Evolutionary conservation across 352 stramenopile species (phyloP), one percentile per base, ranked within the genome.

Genomic region (Phytopythium ostracodes): DNA sequence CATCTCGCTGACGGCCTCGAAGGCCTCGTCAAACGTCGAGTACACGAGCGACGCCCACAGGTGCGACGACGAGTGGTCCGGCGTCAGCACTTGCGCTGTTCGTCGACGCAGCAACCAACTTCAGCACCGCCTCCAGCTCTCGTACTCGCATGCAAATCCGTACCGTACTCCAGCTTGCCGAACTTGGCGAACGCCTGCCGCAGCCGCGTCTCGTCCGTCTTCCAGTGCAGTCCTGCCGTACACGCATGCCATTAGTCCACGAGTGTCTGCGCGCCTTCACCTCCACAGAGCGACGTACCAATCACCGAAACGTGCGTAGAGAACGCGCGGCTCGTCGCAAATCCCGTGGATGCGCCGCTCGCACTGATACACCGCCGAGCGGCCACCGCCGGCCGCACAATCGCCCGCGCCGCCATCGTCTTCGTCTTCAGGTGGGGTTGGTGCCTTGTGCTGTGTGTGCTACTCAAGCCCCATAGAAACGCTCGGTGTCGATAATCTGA

Each of bases 191-290:
- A 92, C 25, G 76, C 76, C 56, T 89, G 49, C 8, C 73, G 79
- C 59, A 93, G 62, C 29, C 78, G 79, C 60, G 73, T 83, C 65
- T 91, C 77, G 59, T 93, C 84, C 50, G 84, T 93, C 76, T 90
- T 92, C 83, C 77, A 89, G 70, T 92, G 83, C 58, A 92, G 67
- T 60, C 83, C 83, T 92, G 56, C 24, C 4, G 33, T 17, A 27
- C 4, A 33, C 4, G 29, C 29, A 33, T 33, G 29, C 29, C 29
- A 33, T 33, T 33, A 8, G 7, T 33, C 29, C 3, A 33, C 29
- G 29, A 3, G 29, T 33, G 3, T 33, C 29, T 33, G 17, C 14
- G n/a, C 4, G 36, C 6, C 36, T 11, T 4, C 18, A 14, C 11
- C 22, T 14, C 38, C 36, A 18, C 31, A 58, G 9, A 10, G 12